Evolutionary conservation across 1,139 yeast genomes (phyloP), one percentile per base, ranked within the genome.

Genomic region (Saccharomyces hybrid): DNA sequence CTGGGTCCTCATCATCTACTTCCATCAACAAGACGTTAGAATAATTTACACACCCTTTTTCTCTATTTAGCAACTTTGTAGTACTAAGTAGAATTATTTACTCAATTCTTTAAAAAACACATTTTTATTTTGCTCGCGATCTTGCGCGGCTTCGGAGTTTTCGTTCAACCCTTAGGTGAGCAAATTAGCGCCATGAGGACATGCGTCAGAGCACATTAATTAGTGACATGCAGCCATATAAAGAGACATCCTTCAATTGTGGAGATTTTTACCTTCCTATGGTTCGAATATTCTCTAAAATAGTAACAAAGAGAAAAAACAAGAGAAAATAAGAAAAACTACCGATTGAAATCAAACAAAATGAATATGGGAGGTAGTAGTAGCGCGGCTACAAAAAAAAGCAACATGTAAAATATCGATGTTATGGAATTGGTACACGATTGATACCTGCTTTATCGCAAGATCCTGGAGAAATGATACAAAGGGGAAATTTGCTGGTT

Each of bases 381-480:
- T 8, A 38, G 44, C 44, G 4, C 44, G 1, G 44, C 44, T 38
- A 12, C 44, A 3, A 38, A 38, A 16, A 16, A 38, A 38, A 38
- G 44, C 44, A 4, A 38, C 44, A 2, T 67, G 71, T 54, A 65
- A 66, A 47, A 67, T 67, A 19, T 66, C 70, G 14, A 79, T 79
- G 83, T 61, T 76, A 52, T 79, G 83, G 83, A 79, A 79, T 64
- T 79, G 83, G 83, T 68, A 76, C 57, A 82, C 87, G 0, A 74
- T 83, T 34, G 83, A 83, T 61, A 69, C 84, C 1, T 84, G 89
- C 64, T 83, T 84, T 62, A 73, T 84, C 56, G 76, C 87, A n/a
- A 71, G 69, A 49, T 71, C 83, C 24, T 84, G 90, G 90, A 87
- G 82, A 58, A 80, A 82, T 44, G 74, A 69, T n/a, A 71, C 83